phyloP scores from a whole-genome alignment of 306 rosid species.

The Luffa acutangula region DNA sequence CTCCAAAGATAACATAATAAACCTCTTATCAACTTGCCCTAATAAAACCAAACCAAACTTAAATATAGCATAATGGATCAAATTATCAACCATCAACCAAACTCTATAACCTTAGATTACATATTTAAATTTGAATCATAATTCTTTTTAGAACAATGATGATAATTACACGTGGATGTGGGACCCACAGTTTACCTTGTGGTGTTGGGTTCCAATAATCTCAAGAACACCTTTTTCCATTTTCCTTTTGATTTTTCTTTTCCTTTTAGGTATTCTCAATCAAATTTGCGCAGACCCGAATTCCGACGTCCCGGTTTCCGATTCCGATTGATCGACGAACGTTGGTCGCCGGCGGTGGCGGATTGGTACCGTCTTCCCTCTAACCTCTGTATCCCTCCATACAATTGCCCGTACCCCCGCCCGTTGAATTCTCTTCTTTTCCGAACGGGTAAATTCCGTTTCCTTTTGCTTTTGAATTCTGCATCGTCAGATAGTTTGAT shows the following conservation, averaged over 20 bases:
- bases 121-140: neutral
- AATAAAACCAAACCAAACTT: no score
- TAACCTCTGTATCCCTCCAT: neutral
- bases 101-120: neutral
- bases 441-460: neutral
- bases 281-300: neutral
- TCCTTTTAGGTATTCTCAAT: neutral
- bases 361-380: neutral
- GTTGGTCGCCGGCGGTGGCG: neutral
- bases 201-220: neutral
- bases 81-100: no score
- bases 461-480: neutral
- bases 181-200: neutral
- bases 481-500: neutral
- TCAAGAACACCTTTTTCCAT: neutral
- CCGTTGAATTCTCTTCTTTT: neutral
- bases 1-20: no score
- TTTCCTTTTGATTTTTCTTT: neutral
- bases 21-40: no score
- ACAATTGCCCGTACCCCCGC: neutral
- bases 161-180: neutral
- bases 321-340: constrained; percentile 6
- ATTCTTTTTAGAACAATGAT: neutral
- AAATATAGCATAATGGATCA: neutral
- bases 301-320: neutral